Evolutionary conservation across 495 filamentous ascomycete species (phyloP).

Genomic region (Neurospora intermedia): DNA sequence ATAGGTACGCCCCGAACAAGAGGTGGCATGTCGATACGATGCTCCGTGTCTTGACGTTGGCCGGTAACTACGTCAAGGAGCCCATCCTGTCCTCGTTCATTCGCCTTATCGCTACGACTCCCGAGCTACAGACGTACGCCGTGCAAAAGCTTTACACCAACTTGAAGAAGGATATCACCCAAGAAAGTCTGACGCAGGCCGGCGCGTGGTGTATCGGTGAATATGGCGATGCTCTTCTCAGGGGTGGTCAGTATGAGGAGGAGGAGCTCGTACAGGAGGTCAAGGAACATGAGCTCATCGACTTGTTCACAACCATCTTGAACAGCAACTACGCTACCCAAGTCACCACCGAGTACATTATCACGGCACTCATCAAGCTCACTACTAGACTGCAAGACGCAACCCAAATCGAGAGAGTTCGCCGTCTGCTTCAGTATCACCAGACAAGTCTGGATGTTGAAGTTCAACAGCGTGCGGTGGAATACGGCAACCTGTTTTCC

Average conservation of each 20-base stretch:
- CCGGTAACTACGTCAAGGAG: slow-evolving; percentile 94
- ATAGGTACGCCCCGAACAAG: slow-evolving; percentile 91
- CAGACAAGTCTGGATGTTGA: slow-evolving; percentile 84
- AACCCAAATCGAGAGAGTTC: slow-evolving; percentile 73
- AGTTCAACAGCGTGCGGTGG: slow-evolving; percentile 88
- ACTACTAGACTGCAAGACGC: slow-evolving; percentile 77
- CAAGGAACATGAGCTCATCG: slow-evolving; percentile 79
- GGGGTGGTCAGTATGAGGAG: slow-evolving; percentile 87
- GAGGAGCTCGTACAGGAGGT: slow-evolving; percentile 87
- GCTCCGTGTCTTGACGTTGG: slow-evolving; percentile 84
- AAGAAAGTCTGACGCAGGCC: slow-evolving; percentile 86
- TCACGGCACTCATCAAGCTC: slow-evolving; percentile 90
- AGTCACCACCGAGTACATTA: slow-evolving; percentile 85
- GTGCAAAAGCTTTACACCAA: slow-evolving; percentile 87
- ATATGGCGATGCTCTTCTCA: slow-evolving; percentile 80
- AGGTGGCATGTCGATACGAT: slow-evolving; percentile 98
- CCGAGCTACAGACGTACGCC: slow-evolving; percentile 91
- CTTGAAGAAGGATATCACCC: slow-evolving; percentile 90
- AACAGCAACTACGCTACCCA: slow-evolving; percentile 88
- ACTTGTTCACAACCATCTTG: slow-evolving; percentile 81
- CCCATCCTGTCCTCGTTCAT: slow-evolving; percentile 96
- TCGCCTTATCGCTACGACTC: slow-evolving; percentile 85
- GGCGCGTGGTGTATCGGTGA: slow-evolving; percentile 98
- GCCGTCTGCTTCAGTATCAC: slow-evolving; percentile 62
- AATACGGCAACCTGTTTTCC: slow-evolving; percentile 86